Evolutionary conservation across 495 filamentous ascomycete species (phyloP), one percentile per base, ranked within the genome.

Genomic region (Aspergillus affinis): DNA sequence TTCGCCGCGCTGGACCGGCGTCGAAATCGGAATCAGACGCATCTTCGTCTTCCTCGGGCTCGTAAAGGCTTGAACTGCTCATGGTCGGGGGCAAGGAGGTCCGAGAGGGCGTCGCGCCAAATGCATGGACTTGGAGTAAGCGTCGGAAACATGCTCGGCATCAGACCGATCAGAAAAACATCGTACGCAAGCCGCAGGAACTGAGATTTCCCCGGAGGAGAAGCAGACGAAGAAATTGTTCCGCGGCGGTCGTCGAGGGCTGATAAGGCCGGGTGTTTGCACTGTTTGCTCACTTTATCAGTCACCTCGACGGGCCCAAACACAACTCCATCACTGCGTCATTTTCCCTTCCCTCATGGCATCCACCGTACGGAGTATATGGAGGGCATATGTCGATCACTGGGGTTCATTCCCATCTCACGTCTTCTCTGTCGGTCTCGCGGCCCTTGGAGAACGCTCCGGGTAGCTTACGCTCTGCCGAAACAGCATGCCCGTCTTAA

Each of bases 181-280:
- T 57, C 1, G n/a, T 57, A 15, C 10, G n/a, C 19, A 36, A 9
- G 2, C 9, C 1, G 23, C 4, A 36, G 58, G 45, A 47, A 41
- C 15, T 54, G 27, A 45, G 32, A n/a, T 15, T 8, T 32, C 15
- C 21, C 26, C n/a, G 30, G 19, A 32, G 44, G 50, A 53, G 44
- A 47, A 29, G 44, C 50, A 57, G 51, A n/a, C 18, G 6, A 61
- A 68, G 67, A 64, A 68, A 65, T 51, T 46, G 55, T 21, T 26
- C 44, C 23, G 27, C 48, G 7, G 23, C 23, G 23, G 23, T 26
- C 4, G 36, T 53, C 51, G 41, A 49, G 6, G 9, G 59, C 58
- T 58, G 72, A 74, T 73, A 75, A 72, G 70, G 70, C 36, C 7
- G 18, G 44, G 48, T 65, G 73, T 78, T 78, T 78, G 76, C 73